Evolutionary conservation across 2,329 filamentous ascomycete species (phyloP), one percentile per base, ranked within the genome.

Genomic region (Colletotrichum aenigma): DNA sequence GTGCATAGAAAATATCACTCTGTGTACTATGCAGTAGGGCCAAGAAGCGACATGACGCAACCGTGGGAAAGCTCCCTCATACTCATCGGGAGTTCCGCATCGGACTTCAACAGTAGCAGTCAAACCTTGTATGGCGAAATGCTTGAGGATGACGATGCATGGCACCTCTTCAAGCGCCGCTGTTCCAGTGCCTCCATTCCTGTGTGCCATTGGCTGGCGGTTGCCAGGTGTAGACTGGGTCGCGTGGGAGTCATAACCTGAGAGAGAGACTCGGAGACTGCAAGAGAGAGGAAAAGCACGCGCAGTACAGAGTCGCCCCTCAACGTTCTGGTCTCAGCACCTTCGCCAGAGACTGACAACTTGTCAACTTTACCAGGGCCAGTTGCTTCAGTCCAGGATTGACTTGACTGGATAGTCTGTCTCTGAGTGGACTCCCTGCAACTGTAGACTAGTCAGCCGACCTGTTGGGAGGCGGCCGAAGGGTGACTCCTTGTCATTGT

Each of bases 211-310:
- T 67, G 73, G 70, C 18, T 62, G 32, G 52, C 62, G 36, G 70
- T 68, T 75, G 70, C 72, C 68, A 71, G 73, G 56, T 58, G 43
- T 62, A 32, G 55, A 62, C 32, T 60, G 69, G 55, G 68, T 62
- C 72, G 34, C 32, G 58, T 48, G 38, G 71, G 66, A 74, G 64
- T 66, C 64, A 66, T 21, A 21, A 21, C 60, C 15, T 56, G 36
- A 38, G n/a, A 52, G 43, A 48, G 43, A 52, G 43, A 70, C 34
- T 56, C 15, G n/a, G 52, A 66, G 58, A 67, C 16, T 43, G 21
- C 62, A n/a, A 69, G 28, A 73, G 58, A 43, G n/a, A 8, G 13
- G 18, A 32, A 30, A 64, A 48, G 30, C 32, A 18, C 67, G 34
- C 8, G 34, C 10, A 32, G 36, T 52, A n/a, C 43, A 52, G 18